Conservation (phyloP, 768 basidiomycete genomes). For the Crucibulum laeve region DNA sequence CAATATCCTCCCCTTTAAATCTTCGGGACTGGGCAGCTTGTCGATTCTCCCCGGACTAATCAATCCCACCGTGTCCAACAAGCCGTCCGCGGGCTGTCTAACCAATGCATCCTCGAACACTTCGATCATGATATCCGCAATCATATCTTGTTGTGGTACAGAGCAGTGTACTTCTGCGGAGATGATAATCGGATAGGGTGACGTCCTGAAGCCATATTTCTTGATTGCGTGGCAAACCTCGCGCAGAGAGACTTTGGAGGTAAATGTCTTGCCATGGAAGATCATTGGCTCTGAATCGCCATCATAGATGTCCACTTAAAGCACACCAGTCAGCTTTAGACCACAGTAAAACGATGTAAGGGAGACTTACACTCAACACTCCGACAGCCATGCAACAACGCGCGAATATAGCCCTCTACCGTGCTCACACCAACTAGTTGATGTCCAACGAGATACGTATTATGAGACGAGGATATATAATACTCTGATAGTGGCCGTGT, state of each 20-base stretch:
- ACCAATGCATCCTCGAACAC: conserved; percentile 38
- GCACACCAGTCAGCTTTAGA: conserved; percentile 1
- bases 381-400: conserved; percentile 78
- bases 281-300: conserved; percentile 82
- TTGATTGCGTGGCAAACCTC: conserved; percentile 80
- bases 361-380: conserved; percentile 73
- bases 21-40: conserved; percentile 81
- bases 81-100: conserved; percentile 29
- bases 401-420: conserved; percentile 85
- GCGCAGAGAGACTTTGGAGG: conserved; percentile 74
- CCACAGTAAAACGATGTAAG: conserved; percentile 29
- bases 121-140: conserved; percentile 69
- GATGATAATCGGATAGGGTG: conserved; percentile 89
- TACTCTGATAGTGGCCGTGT: conserved; percentile 84
- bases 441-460: conserved; percentile 77
- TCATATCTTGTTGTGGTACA: conserved; percentile 70
- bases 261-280: conserved; percentile 87
- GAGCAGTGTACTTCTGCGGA: conserved; percentile 91
- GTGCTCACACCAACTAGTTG: conserved; percentile 77
- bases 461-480: conserved; percentile 86
- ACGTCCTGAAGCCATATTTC: conserved; percentile 87
- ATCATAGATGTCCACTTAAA: conserved; percentile 86
- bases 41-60: conserved; percentile 44
- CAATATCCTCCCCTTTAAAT: conserved; percentile 74
- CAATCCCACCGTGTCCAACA: too few species aligned